Base-by-base conservation (phyloP, 139 green algal species). In the Chlamydomonas sphaeroides region DNA sequence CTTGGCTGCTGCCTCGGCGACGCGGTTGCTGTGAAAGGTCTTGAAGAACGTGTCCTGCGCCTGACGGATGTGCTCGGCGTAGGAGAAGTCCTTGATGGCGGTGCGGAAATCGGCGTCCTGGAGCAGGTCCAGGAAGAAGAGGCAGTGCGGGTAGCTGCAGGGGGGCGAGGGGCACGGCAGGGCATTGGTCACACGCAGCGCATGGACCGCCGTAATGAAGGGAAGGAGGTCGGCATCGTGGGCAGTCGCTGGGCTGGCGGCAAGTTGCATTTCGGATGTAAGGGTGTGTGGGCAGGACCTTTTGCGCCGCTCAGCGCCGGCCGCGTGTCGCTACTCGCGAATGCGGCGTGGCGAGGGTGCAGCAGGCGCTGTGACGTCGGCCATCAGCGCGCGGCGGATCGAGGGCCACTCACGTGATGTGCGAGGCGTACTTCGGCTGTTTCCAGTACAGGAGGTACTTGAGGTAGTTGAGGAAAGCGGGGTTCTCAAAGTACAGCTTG, bases 391-490 rank as follows among this genome's bases (percentile, higher is more conserved):
- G n/a, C n/a, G n/a, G n/a, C n/a, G n/a, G n/a, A n/a, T n/a, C n/a
- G n/a, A n/a, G n/a, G n/a, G n/a, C 30, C 33, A 62, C 90, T 86
- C 42, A 97, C 90, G 93, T 86, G 36, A 98, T 84, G 67, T 94
- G 96, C 6, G 74, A 84, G 0, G 91, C 87, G 80, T 99, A 99
- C 39, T 91, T 71, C 49, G 95, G 96, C 66, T 92, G 67, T 39
- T 89, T 89, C 95, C 95, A 99, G 87, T 99, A 99, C 53, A 93
- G 81, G 51, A 99, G 87, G 84, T 99, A 99, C n/a, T 93, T 57
- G 15, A 99, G 88, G 79, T 98, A 99, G 15, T 91, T 91, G 0
- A 98, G 49, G 66, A 98, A 98, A 0, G 90, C 87, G 0, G 86
- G 79, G 73, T 98, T 92, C 0, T 98, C 92, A 59, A 99, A 92